Percentiles rank a stretch among this genome's conserved stretches.
Conservation (phyloP, 805 yeast genomes). For the Hagleromyces aurorensis region DNA sequence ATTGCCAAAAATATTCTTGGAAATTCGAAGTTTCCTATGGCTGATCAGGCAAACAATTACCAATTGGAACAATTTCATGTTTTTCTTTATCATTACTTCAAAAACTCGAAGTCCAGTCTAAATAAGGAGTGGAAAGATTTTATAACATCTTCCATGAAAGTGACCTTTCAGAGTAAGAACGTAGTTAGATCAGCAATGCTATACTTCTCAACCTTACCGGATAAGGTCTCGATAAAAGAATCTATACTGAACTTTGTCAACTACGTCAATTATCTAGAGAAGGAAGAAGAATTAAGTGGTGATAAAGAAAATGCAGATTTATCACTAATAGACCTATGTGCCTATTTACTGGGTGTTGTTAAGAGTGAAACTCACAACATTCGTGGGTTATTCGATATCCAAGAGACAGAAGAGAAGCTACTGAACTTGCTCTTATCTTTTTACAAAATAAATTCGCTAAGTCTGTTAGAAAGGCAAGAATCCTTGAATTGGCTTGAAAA, state of each 20-base stretch:
- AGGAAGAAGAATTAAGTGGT: constrained; percentile 31
- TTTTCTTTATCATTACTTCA: constrained; percentile 24
- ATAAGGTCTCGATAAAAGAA: constrained; percentile 24
- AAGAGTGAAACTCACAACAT: constrained; percentile 9
- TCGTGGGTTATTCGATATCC: constrained; percentile 14
- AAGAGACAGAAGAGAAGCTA: constrained; percentile 7
- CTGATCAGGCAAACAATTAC: constrained; percentile 31
- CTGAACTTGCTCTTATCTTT: constrained; percentile 9
- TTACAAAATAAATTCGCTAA: constrained; percentile 15
- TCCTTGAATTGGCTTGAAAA: constrained; percentile 19
- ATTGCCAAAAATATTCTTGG: constrained; percentile 17
- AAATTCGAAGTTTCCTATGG: constrained; percentile 37
- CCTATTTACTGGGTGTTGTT: constrained; percentile 15
- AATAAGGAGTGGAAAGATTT: constrained; percentile 20
- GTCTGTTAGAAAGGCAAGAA: constrained; percentile 11
- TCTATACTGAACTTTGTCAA: constrained; percentile 33
- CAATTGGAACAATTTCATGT: constrained; percentile 28
- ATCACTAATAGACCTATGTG: constrained; percentile 24
- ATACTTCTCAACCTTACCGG: constrained; percentile 25
- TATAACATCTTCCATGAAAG: constrained; percentile 31
- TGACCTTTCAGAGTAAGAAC: constrained; percentile 39
- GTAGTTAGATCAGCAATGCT: constrained; percentile 32
- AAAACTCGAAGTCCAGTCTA: constrained; percentile 9
- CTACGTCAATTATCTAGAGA: constrained; percentile 35
- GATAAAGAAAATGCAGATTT: constrained; percentile 34